These are phyloP conservation scores for Penicillium aurantiogriseum DNA, from an alignment of 2,329 filamentous ascomycete genomes.

Conservation along the genomic window DNA sequence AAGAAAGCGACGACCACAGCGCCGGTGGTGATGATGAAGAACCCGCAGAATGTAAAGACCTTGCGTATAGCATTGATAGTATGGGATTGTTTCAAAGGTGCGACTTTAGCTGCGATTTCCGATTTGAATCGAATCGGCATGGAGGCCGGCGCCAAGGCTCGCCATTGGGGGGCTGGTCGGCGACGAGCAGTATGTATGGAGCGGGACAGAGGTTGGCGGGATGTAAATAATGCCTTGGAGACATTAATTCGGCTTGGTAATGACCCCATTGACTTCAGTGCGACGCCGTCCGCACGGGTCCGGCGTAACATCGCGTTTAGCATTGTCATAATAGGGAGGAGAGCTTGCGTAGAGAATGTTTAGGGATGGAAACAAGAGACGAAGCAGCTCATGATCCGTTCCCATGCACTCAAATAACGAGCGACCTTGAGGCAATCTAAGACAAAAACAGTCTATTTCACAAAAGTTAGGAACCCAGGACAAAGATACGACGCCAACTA, in stretches of 20 bases:
- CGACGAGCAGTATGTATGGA: constrained; percentile 24
- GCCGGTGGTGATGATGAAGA: constrained; percentile 70
- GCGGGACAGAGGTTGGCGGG: constrained; percentile 17
- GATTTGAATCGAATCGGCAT: constrained; percentile 34
- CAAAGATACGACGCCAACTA: neutral
- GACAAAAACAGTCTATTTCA: constrained; percentile 1
- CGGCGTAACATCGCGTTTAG: constrained; percentile 36
- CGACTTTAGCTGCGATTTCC: constrained; percentile 26
- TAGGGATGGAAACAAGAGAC: constrained; percentile 8
- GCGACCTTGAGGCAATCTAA: neutral
- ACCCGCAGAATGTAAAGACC: constrained; percentile 69
- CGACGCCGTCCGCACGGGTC: constrained; percentile 29
- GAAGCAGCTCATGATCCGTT: constrained; percentile 10
- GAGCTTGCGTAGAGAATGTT: constrained; percentile 11
- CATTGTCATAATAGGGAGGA: constrained; percentile 12
- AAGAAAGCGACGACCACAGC: constrained; percentile 79
- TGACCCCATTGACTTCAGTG: constrained; percentile 28
- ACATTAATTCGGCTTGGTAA: constrained; percentile 22
- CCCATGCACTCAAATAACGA: constrained; percentile 8
- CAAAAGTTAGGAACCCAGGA: neutral
- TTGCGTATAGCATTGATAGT: constrained; percentile 61
- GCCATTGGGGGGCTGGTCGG: constrained; percentile 23
- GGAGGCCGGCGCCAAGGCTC: constrained; percentile 20
- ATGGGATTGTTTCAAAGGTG: constrained; percentile 27
- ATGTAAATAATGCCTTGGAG: constrained; percentile 12